A percentile compares a stretch with the other conserved stretches of the same genome.
Evolutionary conservation across 139 green algal genomes (phyloP).

Genomic region (Gonium pectorale): DNA sequence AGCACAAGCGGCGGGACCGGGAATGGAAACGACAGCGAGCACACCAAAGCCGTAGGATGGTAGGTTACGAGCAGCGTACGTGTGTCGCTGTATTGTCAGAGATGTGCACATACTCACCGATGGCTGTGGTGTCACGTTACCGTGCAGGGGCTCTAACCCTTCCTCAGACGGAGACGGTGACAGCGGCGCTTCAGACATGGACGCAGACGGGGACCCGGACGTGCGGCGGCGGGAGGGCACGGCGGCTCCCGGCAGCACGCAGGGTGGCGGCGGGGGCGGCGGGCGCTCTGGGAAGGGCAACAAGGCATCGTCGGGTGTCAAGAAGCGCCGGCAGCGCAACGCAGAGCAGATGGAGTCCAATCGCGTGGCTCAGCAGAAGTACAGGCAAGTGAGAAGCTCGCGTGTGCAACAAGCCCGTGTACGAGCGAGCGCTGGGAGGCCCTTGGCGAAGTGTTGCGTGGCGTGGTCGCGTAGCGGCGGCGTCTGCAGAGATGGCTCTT

Average conservation of each 20-base stretch:
- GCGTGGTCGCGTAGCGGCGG: no score
- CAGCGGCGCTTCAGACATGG: constrained; percentile 31
- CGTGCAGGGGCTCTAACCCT: neutral
- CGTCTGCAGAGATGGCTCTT: no score
- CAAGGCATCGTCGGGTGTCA: neutral
- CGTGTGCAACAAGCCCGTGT: no score
- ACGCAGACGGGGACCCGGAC: no score
- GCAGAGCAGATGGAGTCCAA: constrained; percentile 58
- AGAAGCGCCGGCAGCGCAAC: constrained; percentile 35
- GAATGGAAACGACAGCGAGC: neutral
- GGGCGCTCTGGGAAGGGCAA: neutral
- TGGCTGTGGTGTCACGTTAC: neutral
- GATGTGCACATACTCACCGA: neutral
- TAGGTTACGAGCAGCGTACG: neutral
- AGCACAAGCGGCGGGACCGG: constrained; percentile 11
- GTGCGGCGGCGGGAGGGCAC: neutral
- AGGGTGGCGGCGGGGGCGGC: neutral
- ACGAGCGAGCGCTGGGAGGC: no score
- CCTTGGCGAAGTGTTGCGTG: no score
- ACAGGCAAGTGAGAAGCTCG: no score
- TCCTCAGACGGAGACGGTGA: constrained; percentile 7
- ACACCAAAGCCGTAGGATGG: constrained; percentile 2
- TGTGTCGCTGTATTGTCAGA: neutral
- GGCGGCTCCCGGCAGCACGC: neutral
- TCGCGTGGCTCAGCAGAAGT: constrained; percentile 55